A percentile compares a stretch with the other conserved stretches of the same genome.
Conservation (phyloP, 768 basidiomycete genomes). For the Kwoniella bestiolae region DNA sequence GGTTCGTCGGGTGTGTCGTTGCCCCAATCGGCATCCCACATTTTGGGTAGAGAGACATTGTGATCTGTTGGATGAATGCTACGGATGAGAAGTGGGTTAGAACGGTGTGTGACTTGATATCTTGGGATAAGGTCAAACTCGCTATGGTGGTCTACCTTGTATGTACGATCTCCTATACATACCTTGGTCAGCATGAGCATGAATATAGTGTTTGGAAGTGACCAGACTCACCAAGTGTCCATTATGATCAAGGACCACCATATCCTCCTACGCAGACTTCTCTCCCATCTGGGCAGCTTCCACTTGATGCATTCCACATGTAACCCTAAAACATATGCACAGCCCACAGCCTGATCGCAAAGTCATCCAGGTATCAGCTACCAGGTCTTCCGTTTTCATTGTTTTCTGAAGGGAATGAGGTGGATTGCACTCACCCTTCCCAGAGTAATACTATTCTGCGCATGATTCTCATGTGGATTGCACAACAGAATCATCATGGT, state of each 20-base stretch:
- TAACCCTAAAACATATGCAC: conserved; percentile 29
- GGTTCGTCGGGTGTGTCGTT: conserved; percentile 8
- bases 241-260: conserved; percentile 32
- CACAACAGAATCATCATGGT: conserved; percentile 21
- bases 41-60: conserved; percentile 26
- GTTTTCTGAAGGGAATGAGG: too few species aligned
- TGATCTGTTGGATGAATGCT: conserved; percentile 15
- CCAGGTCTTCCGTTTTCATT: too few species aligned
- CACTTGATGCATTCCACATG: conserved; percentile 31
- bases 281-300: conserved; percentile 31
- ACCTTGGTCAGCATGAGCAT: too few species aligned
- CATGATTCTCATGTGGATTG: conserved; percentile 3
- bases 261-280: conserved; percentile 24
- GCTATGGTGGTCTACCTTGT: conserved; percentile 15
- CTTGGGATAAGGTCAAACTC: neutral
- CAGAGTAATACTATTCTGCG: conserved; percentile 9
- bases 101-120: neutral
- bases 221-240: conserved; percentile 25
- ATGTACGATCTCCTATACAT: conserved; percentile 9
- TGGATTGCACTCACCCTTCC: conserved; percentile 16
- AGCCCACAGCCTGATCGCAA: conserved; percentile 18
- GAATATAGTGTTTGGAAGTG: too few species aligned
- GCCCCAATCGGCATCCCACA: conserved; percentile 27
- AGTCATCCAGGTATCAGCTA: neutral
- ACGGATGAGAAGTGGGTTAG: neutral